phyloP scores from a whole-genome alignment of 352 stramenopile genomes.

The Phytophthora pistaciae region DNA sequence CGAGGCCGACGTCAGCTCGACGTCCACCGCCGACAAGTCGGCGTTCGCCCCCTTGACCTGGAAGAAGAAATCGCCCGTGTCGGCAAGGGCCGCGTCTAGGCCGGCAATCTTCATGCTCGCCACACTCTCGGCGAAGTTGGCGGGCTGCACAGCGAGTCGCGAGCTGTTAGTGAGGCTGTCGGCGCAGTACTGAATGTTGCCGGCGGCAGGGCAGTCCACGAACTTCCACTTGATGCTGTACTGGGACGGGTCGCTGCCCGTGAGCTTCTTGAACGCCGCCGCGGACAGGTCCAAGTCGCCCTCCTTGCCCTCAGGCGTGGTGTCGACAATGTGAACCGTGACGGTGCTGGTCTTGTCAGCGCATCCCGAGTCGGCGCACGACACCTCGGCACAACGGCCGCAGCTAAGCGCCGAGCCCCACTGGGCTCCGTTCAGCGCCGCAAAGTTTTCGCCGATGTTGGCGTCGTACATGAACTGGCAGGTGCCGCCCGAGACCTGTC shows the following conservation, averaged over 20 bases:
- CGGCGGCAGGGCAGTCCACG: constrained; percentile 46
- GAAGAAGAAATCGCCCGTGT: constrained; percentile 65
- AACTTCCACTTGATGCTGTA: constrained; percentile 58
- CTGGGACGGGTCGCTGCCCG: constrained; percentile 39
- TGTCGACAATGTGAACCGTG: constrained; percentile 69
- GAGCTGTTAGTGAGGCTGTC: constrained; percentile 48
- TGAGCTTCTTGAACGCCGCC: constrained; percentile 50
- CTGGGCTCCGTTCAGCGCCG: constrained; percentile 63
- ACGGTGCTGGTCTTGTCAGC: constrained; percentile 37
- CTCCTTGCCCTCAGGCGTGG: constrained; percentile 65
- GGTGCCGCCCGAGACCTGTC: constrained; percentile 44
- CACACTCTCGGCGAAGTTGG: constrained; percentile 43
- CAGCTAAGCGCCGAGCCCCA: constrained; percentile 68
- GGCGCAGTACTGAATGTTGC: constrained; percentile 56
- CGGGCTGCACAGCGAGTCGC: constrained; percentile 54
- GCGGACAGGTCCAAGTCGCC: constrained; percentile 61
- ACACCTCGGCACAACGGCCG: constrained; percentile 68
- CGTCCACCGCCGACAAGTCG: constrained; percentile 40
- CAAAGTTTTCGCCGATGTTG: constrained; percentile 53
- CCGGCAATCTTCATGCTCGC: constrained; percentile 46
- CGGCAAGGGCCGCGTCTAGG: constrained; percentile 60
- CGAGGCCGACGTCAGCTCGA: constrained; percentile 55
- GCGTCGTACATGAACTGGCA: constrained; percentile 76
- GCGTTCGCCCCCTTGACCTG: constrained; percentile 37
- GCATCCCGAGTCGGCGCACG: constrained; percentile 59